Evolutionary conservation across 805 yeast species (phyloP), one percentile per base, ranked within the genome.

Genomic region (Metschnikowia kofuensis): DNA sequence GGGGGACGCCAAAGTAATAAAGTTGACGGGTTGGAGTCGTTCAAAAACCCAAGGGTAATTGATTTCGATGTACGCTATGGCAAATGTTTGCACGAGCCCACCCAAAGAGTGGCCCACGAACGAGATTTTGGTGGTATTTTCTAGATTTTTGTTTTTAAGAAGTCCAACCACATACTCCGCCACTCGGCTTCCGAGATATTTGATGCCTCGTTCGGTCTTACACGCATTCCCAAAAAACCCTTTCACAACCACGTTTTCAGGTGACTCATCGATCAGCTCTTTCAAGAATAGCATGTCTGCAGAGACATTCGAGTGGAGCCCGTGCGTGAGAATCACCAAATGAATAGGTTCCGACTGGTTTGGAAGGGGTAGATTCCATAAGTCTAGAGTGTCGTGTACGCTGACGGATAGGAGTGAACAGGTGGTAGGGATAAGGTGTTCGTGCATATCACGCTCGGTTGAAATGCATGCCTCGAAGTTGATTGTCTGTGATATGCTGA

Each of bases 61-160:
- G 50, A 74, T 74, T 45, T 79, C 77, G 35, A 94, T 77, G 62
- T 89, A 86, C 2, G 92, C 94, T 37, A 94, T 74, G 1, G 98
- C 96, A 75, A 87, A 92, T 0, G 96, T 82, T 68, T 92, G 97
- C 9, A 87, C 87, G 14, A 88, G 79, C 0, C 99, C 99, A 14
- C 99, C 99, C 27, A 94, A 70, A 0, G 98, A 92, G 66, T 94
- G 99, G 1, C 94, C 96, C 16, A 94, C 72, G 59, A 94, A 91
- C 2, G 98, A 92, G 5, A 92, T 81, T 57, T 81, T 82, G 11
- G 67, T 65, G 7, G 89, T 82, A 35, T 64, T 54, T 28, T 59
- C 59, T 29, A 66, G 62, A 6, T 70, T 58, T 26, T 74, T 77
- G 46, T 72, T 68, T 32, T 76, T 74, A 15, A 75, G 68, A 41